phyloP scores from a whole-genome alignment of 2,329 filamentous ascomycete species.

The Cytospora mali region DNA sequence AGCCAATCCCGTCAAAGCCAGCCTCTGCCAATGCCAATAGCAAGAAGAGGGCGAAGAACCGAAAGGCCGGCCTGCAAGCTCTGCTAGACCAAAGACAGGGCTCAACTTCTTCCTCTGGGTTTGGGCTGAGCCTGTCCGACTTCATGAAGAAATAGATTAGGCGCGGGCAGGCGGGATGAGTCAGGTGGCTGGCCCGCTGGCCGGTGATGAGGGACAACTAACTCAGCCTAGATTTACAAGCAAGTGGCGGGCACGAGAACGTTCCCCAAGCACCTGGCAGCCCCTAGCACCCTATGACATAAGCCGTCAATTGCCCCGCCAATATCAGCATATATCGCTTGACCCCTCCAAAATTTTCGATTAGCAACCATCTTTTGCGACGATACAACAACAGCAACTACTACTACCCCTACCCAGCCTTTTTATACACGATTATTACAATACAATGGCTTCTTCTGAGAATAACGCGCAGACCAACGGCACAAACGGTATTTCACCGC shows the following conservation, averaged over 20 bases:
- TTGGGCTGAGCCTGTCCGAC: conserved; percentile 56
- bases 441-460: conserved; percentile 29
- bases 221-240: conserved; percentile 3
- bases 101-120: conserved; percentile 40
- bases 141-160: conserved; percentile 48
- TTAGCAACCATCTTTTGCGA: conserved; percentile 18
- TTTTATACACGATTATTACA: neutral
- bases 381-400: conserved; percentile 8
- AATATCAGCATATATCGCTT: conserved; percentile 25
- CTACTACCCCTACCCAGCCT: too few relatives aligned
- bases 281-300: conserved; percentile 38
- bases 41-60: conserved; percentile 66
- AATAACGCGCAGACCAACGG: conserved; percentile 38
- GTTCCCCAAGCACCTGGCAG: conserved; percentile 33
- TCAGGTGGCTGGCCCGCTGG: too few relatives aligned
- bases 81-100: conserved; percentile 58
- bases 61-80: conserved; percentile 68
- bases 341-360: conserved; percentile 44
- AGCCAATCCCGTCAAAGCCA: neutral
- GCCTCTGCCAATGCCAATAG: conserved; percentile 57
- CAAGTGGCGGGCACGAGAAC: conserved; percentile 22
- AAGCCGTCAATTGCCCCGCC: conserved; percentile 40
- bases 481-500: conserved; percentile 41
- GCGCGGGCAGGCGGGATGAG: neutral
- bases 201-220: too few relatives aligned